These are phyloP conservation scores for Geotrichum cucujoidarum DNA, from an alignment of 1,139 yeast species.

Conservation along the genomic window DNA sequence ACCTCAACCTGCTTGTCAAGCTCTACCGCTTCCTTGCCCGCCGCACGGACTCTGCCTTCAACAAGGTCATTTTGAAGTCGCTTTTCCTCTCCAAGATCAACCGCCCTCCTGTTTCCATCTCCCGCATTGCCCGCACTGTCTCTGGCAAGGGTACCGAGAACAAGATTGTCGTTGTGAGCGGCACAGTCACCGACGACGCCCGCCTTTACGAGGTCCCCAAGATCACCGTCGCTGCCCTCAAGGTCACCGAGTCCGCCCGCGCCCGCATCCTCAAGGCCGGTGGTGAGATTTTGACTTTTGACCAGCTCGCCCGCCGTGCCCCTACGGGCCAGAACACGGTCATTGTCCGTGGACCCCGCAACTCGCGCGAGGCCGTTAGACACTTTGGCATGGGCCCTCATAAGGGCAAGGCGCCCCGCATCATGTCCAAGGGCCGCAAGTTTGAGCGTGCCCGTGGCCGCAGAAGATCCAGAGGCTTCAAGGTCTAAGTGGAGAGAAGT, in stretches of 20 bases:
- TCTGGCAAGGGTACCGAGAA: slow-evolving; percentile 77
- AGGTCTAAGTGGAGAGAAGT: slow-evolving; percentile 86
- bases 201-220: slow-evolving; percentile 93
- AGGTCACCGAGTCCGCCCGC: slow-evolving; percentile 98
- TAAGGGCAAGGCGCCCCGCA: slow-evolving; percentile 99
- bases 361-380: slow-evolving; percentile 98
- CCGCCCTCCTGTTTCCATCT: slow-evolving; percentile 98
- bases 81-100: slow-evolving; percentile 96
- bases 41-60: slow-evolving; percentile 97
- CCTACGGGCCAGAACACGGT: slow-evolving; percentile 99
- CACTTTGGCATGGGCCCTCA: slow-evolving; percentile 99
- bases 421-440: slow-evolving; percentile 96
- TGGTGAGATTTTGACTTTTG: slow-evolving; percentile 99
- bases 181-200: slow-evolving; percentile 98
- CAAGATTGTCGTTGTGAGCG: slow-evolving; percentile 96
- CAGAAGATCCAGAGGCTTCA: slow-evolving; percentile 99
- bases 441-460: slow-evolving; percentile 99
- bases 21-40: slow-evolving; percentile 99
- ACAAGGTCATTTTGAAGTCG: slow-evolving; percentile 91
- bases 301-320: slow-evolving; percentile 98
- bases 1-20: slow-evolving; percentile 96
- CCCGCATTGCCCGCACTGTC: slow-evolving; percentile 84
- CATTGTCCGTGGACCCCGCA: slow-evolving; percentile 98
- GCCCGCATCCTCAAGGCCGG: slow-evolving; percentile 97
- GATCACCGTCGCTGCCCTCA: slow-evolving; percentile 96